These are phyloP conservation scores for Diplodia corticola DNA, from an alignment of 2,329 filamentous ascomycete genomes.

Conservation along the genomic window DNA sequence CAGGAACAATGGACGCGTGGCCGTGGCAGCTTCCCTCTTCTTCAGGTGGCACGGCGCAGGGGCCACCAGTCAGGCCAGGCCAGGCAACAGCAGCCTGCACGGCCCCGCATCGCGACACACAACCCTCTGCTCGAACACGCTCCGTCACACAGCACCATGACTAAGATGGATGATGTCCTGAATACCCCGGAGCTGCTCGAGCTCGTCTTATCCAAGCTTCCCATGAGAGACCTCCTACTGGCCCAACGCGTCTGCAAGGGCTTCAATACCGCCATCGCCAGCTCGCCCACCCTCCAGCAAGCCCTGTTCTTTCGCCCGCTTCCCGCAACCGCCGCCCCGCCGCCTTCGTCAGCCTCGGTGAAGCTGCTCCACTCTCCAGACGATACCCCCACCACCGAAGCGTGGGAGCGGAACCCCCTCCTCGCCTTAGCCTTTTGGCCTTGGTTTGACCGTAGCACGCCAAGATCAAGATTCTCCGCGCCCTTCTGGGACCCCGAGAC, in stretches of 20 bases:
- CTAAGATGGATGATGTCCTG: not conserved
- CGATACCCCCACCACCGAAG: not conserved
- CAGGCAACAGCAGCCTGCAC: not conserved
- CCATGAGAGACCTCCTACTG: not conserved
- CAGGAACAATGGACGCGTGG: not conserved
- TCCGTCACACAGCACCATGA: not conserved
- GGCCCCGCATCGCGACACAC: not conserved
- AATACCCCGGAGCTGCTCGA: slow-evolving; percentile 10
- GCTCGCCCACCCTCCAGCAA: slow-evolving; percentile 1
- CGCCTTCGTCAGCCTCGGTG: not conserved
- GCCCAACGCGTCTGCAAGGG: not conserved
- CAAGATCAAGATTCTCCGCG: no score
- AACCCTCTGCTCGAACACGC: not conserved
- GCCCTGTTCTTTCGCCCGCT: not conserved
- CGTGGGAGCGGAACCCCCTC: slow-evolving; percentile 2
- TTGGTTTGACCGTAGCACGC: not conserved
- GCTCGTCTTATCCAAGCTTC: slow-evolving; percentile 5
- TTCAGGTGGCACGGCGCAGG: not conserved
- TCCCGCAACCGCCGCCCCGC: not conserved
- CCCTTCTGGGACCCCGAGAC: not conserved
- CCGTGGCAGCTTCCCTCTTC: not conserved
- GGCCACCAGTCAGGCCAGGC: not conserved
- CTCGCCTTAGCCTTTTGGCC: not conserved
- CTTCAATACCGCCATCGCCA: not conserved
- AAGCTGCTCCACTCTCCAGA: not conserved